These are phyloP conservation scores for Rhizophora apiculata DNA, from an alignment of 345 rosid genomes.

Conservation along the genomic window DNA sequence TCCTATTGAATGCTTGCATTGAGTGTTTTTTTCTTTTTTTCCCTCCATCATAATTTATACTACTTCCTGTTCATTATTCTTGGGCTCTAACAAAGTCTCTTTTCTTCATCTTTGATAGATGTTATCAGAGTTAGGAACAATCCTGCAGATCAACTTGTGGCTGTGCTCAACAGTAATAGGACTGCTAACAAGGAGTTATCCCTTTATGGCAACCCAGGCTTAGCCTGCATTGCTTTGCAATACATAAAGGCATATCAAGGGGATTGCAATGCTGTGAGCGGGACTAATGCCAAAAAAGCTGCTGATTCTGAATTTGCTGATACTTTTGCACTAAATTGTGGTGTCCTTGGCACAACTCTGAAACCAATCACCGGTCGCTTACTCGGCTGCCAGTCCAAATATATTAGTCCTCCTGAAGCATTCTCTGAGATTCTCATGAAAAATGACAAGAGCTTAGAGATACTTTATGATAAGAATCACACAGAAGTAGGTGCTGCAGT, in stretches of 20 bases:
- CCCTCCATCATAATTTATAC: no score
- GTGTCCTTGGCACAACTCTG: slow-evolving; percentile 46
- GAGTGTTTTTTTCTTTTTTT: no score
- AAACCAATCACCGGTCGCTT: slow-evolving; percentile 60
- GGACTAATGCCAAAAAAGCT: slow-evolving; percentile 60
- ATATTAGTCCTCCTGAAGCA: slow-evolving; percentile 46
- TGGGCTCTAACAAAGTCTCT: background rate
- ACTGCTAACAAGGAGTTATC: slow-evolving; percentile 49
- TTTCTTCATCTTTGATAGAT: slow-evolving; percentile 5
- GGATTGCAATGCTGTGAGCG: slow-evolving; percentile 53
- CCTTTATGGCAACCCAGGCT: slow-evolving; percentile 51
- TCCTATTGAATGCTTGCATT: no score
- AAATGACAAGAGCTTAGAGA: slow-evolving; percentile 49
- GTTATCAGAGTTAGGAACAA: slow-evolving; percentile 48
- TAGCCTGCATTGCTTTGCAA: slow-evolving; percentile 72
- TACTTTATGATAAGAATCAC: slow-evolving; percentile 53
- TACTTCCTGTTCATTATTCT: background rate
- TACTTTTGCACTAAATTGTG: slow-evolving; percentile 63
- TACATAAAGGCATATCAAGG: slow-evolving; percentile 65
- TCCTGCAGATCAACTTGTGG: slow-evolving; percentile 68
- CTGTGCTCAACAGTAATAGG: slow-evolving; percentile 44
- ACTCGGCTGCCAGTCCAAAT: slow-evolving; percentile 54
- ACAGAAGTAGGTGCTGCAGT: slow-evolving; percentile 68
- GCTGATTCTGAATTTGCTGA: slow-evolving; percentile 49
- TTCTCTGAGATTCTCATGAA: slow-evolving; percentile 51